A percentile compares a stretch with the other conserved stretches of the same genome.
Conservation (phyloP, 2,329 filamentous ascomycete genomes). For the Cladosporium sp. region DNA sequence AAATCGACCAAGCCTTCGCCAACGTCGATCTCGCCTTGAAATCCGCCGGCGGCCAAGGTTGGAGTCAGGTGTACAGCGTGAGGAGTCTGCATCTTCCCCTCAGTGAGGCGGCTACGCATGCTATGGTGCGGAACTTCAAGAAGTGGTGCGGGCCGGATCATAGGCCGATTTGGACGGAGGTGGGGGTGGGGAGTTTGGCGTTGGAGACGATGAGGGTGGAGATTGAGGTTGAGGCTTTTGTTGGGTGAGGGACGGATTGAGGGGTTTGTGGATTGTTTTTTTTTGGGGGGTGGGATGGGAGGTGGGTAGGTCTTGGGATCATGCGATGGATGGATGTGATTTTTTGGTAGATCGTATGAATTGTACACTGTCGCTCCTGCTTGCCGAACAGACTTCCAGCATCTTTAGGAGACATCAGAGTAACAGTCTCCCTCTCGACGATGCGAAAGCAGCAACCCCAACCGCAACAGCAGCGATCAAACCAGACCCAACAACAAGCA, state of each 20-base stretch:
- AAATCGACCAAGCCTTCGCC: constrained; percentile 45
- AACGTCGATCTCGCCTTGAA: constrained; percentile 52
- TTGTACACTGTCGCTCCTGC: too few species aligned
- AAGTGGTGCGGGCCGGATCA: constrained; percentile 49
- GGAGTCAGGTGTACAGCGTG: constrained; percentile 47
- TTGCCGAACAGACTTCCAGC: too few species aligned
- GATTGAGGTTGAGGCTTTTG: constrained; percentile 46
- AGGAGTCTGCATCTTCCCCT: constrained; percentile 25
- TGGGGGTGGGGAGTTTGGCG: constrained; percentile 48
- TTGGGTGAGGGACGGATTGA: background rate
- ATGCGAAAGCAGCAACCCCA: background rate
- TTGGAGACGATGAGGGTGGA: constrained; percentile 53
- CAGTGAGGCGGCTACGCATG: constrained; percentile 20
- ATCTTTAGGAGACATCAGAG: too few species aligned
- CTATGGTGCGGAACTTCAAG: constrained; percentile 45
- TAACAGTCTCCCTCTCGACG: too few species aligned
- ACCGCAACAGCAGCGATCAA: background rate
- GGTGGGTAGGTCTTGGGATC: too few species aligned
- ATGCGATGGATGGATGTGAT: too few species aligned
- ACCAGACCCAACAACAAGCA: background rate
- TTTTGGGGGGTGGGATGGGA: too few species aligned
- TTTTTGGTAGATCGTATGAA: too few species aligned
- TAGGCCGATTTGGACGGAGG: constrained; percentile 49
- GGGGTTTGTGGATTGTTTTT: too few species aligned
- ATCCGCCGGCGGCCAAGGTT: constrained; percentile 52